phyloP scores from a whole-genome alignment of 2,329 filamentous ascomycete species.

The Drechslerella stenobrocha region DNA sequence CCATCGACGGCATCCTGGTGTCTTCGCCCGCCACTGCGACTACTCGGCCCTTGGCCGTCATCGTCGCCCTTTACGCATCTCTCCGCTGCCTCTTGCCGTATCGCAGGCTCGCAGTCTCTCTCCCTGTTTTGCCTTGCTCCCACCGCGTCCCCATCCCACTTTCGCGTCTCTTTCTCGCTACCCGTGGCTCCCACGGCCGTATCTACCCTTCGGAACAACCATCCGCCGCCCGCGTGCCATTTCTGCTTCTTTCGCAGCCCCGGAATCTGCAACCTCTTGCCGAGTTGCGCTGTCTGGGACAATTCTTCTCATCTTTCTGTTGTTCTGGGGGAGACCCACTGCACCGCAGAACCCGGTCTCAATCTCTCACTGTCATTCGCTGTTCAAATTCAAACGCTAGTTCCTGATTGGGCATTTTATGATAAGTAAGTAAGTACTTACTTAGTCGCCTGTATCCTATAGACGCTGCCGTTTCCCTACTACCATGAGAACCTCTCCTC shows the following conservation, averaged over 20 bases:
- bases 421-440: neutral
- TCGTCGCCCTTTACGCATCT: neutral
- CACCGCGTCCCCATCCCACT: constrained; percentile 46
- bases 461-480: neutral
- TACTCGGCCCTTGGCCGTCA: constrained; percentile 6
- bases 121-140: neutral
- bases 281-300: constrained; percentile 4
- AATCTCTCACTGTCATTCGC: neutral
- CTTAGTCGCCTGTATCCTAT: neutral
- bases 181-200: neutral
- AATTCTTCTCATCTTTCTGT: neutral
- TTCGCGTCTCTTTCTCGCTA: constrained; percentile 29
- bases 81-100: neutral
- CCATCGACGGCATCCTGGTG: too few species aligned
- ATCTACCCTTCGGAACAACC: neutral
- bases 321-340: too few species aligned
- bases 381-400: neutral
- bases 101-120: neutral
- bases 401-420: constrained; percentile 4
- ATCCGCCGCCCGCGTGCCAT: neutral
- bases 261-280: neutral
- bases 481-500: too few species aligned
- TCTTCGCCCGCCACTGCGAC: constrained; percentile 2
- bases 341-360: constrained; percentile 8
- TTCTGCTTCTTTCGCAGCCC: too few species aligned